Evolutionary conservation across 2,329 filamentous ascomycete species (phyloP), one percentile per base, ranked within the genome.

Genomic region (Fusarium haematococcum): DNA sequence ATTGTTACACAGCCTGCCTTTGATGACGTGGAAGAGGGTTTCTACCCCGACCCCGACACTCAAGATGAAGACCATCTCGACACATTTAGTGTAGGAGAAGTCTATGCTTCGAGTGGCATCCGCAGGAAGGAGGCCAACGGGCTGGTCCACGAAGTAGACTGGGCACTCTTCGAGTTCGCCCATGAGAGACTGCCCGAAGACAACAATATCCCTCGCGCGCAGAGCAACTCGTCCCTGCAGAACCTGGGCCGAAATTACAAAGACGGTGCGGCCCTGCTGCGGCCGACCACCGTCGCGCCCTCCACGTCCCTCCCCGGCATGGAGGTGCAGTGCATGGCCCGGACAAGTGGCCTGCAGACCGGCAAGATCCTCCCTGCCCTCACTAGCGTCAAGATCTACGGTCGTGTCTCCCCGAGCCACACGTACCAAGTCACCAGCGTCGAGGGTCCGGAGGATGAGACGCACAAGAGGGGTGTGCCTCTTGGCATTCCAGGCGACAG

Each of bases 101-200:
- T 98, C 5, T 95, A 97, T 78, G 96, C 96, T 1, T 97, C 95
- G 0, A 98, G 95, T 25, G 96, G 96, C 8, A 93, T 98, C 68
- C 91, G 95, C 6, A 91, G 96, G 33, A 92, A 93, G 61, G 89
- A 92, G 63, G 88, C 90, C 68, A 88, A 93, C 70, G 91, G 92
- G 6, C 85, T 97, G 27, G 87, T 94, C 7, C 96, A 98, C 80
- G 96, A 98, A 82, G 95, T 98, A 52, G 96, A 98, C 82, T 98
- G 96, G 96, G 95, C 95, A 0, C 86, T 98, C 3, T 95, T 98
- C 77, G 91, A 94, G 75, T 94, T 98, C 73, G 86, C 92, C 13
- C 87, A 92, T 5, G 88, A 92, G 13, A 91, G 96, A 1, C 85
- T 92, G 16, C 94, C 96, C 4, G 86, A 89, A 0, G 88, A 90